Evolutionary conservation across 768 basidiomycete genomes (phyloP).

Genomic region (Leccinum arenicola): DNA sequence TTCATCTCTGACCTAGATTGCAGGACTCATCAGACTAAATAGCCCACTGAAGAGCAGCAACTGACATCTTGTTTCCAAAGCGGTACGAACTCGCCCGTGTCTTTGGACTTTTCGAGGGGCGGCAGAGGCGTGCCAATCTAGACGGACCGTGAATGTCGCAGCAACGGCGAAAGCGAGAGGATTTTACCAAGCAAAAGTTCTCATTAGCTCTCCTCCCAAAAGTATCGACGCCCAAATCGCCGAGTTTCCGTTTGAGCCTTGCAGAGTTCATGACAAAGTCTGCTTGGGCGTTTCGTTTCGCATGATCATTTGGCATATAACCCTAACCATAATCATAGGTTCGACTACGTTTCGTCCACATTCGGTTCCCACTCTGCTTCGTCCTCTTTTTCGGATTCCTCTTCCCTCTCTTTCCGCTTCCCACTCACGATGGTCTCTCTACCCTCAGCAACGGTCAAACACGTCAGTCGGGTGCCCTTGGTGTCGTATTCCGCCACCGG

Average conservation of each 20-base stretch:
- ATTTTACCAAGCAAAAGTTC: slow-evolving; percentile 75
- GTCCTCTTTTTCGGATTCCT: slow-evolving; percentile 32
- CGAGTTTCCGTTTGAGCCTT: slow-evolving; percentile 81
- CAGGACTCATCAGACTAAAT: slow-evolving; percentile 16
- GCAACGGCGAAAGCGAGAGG: background rate
- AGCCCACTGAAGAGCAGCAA: slow-evolving; percentile 17
- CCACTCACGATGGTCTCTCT: slow-evolving; percentile 23
- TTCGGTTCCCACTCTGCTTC: slow-evolving; percentile 30
- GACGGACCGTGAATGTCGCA: slow-evolving; percentile 4
- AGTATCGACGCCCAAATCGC: slow-evolving; percentile 72
- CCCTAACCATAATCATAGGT: slow-evolving; percentile 21
- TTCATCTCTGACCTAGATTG: slow-evolving; percentile 80
- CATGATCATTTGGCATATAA: background rate
- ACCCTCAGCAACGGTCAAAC: slow-evolving; percentile 58
- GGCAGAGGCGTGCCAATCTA: slow-evolving; percentile 95
- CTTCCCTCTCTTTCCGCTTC: slow-evolving; percentile 37
- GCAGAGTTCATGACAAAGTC: slow-evolving; percentile 39
- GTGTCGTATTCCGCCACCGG: slow-evolving; percentile 76
- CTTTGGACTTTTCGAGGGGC: slow-evolving; percentile 90
- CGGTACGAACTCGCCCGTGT: slow-evolving; percentile 92
- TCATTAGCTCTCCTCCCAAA: slow-evolving; percentile 72
- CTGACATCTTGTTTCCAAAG: slow-evolving; percentile 96
- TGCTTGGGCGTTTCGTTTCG: background rate
- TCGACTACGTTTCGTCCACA: background rate
- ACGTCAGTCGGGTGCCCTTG: slow-evolving; percentile 83